Base-by-base conservation (phyloP, 768 basidiomycete genomes). In the Mrakia gelida region DNA sequence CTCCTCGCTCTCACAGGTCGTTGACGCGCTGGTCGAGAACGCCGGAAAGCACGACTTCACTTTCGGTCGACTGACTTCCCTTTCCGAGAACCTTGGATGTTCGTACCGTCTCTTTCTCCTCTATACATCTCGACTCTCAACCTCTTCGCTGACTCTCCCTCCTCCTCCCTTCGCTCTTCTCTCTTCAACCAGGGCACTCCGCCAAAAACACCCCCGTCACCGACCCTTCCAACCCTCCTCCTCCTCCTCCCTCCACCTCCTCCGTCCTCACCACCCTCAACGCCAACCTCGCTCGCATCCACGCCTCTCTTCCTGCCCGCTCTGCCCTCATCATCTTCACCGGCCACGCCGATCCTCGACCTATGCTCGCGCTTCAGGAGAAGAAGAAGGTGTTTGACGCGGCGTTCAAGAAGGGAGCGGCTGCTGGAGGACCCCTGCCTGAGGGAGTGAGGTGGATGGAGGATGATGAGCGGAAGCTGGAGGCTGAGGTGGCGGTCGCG, bases 61-160 rank as follows among this genome's bases (percentile, higher is more conserved):
- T 23, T 96, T 95, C 85, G 95, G 89, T 43, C 86, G 96, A 78
- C 89, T 98, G 79, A 92, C 91, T 84, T 91, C 88, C 41, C 83
- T 98, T 45, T 91, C 93, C n/a, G 90, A 92, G 80, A 85, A 87
- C 0, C 85, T 92, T 72, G 94, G 93, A 75, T 98, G 96, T 95
- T 82, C 82, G 84, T 84, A 7, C 41, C 75, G 15, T 13, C n/a
- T 32, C 32, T 34, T 23, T 72, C 71, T 45, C 28, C 45, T 70
- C 70, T 49, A 0, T 49, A 7, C 49, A 13, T 56, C 18, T 41
- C 13, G 16, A 1, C 68, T 41, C 34, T 21, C 68, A 1, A 5
- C 18, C 28, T 52, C 28, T 9, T 41, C 34, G 28, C 56, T 68
- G 34, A 32, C 71, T 23, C 18, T 52, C 32, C 3, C 54, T n/a